Conservation (phyloP, 805 yeast species). For the Wilhelminamyces savonicus region DNA sequence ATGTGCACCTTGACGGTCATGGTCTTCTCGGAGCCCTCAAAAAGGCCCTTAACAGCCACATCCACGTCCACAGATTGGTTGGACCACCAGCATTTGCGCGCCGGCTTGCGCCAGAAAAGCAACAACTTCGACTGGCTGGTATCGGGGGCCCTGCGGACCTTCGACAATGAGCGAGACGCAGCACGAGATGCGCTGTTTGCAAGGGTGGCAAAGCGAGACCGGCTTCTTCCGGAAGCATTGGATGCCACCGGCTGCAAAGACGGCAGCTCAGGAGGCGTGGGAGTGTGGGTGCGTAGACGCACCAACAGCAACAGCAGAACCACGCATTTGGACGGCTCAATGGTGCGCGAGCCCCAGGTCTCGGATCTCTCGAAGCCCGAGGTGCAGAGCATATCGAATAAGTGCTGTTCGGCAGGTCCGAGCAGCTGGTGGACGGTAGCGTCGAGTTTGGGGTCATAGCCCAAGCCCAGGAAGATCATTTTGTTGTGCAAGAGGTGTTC, state of each 20-base stretch:
- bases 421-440: constrained; percentile 40
- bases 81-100: constrained; percentile 98
- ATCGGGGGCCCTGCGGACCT: constrained; percentile 38
- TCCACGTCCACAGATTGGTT: constrained; percentile 47
- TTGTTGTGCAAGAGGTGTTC: constrained; percentile 49
- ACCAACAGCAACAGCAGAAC: constrained; percentile 76
- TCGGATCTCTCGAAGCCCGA: constrained; percentile 70
- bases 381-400: constrained; percentile 89
- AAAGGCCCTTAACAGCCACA: constrained; percentile 18
- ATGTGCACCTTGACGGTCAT: constrained; percentile 63
- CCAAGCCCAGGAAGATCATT: constrained; percentile 76
- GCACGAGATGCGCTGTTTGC: constrained; percentile 53
- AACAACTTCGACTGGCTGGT: constrained; percentile 55
- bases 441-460: constrained; percentile 34
- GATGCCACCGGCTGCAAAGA: constrained; percentile 38
- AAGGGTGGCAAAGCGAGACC: constrained; percentile 54
- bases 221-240: constrained; percentile 32
- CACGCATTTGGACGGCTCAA: constrained; percentile 85
- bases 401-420: constrained; percentile 91
- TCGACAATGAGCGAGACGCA: constrained; percentile 52
- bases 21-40: constrained; percentile 16
- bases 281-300: constrained; percentile 38
- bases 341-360: constrained; percentile 83
- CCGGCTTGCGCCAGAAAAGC: constrained; percentile 95
- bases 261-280: constrained; percentile 39